Evolutionary conservation across 2,329 filamentous ascomycete species (phyloP), one percentile per base, ranked within the genome.

Genomic region (Pestalotiopsis sp.): DNA sequence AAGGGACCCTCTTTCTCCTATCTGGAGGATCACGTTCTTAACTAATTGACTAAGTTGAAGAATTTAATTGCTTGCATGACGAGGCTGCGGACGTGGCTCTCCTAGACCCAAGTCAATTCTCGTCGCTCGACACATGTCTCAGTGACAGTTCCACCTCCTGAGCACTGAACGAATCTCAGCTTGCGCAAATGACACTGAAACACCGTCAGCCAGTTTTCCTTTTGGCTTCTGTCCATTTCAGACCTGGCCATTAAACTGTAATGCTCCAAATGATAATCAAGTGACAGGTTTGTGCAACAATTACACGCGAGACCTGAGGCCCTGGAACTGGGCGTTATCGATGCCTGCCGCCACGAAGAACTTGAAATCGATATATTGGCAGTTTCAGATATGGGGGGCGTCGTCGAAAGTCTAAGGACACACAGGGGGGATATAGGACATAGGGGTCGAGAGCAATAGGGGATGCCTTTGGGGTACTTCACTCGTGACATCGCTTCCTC

Each of bases 111-210:
- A 12, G 23, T 59, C 57, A 59, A 27, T 27, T 59, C 57, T 11
- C 56, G 12, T 31, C 12, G 57, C 57, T 59, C 23, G 27, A 59
- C 27, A 13, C 57, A 59, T 59, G 57, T 59, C 57, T 59, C 57
- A 59, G 57, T 12, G 14, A 12, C 9, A 13, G 57, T 59, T 59
- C 57, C 57, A 59, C 25, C 23, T 59, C 27, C 23, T 4, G 57
- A 59, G 57, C 57, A 59, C 57, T 9, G 27, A 20, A 27, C 57
- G 23, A 23, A 23, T 59, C 57, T 59, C 57, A 27, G 14, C 27
- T 36, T 17, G 57, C 57, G 23, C 36, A 59, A 36, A 27, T 59
- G 45, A 59, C n/a, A 59, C 57, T 59, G 57, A 59, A 59, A 59
- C 57, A 59, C 25, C 2, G 6, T 59, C 57, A 59, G 27, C 57